A percentile compares a stretch with the other conserved stretches of the same genome.
phyloP scores from a whole-genome alignment of 2,329 filamentous ascomycete genomes.

The Coniochaeta hoffmannii region DNA sequence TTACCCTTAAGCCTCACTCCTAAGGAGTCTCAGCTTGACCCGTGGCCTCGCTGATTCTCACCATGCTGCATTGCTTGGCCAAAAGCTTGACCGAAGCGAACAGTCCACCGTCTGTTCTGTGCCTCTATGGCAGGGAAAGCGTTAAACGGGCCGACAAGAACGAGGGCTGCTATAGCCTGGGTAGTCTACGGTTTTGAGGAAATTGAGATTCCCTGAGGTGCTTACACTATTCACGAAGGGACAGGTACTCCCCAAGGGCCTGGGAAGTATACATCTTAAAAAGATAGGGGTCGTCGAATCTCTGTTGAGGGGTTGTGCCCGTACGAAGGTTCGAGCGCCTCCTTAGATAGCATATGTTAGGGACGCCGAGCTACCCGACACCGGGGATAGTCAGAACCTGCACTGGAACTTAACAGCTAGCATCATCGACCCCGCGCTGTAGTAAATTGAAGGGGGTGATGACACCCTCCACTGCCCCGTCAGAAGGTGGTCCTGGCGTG shows the following conservation, averaged over 20 bases:
- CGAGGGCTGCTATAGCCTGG: not conserved
- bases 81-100: not conserved
- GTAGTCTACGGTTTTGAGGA: not conserved
- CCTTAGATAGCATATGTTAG: not conserved
- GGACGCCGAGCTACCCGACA: not conserved
- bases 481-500: not conserved
- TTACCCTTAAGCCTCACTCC: not conserved
- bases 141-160: not conserved
- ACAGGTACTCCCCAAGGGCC: not conserved
- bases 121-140: not conserved
- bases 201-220: not conserved
- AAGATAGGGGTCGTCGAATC: not conserved
- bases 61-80: not conserved
- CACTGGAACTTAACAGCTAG: not conserved
- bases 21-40: not conserved
- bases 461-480: too few relatives aligned
- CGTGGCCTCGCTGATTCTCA: not conserved
- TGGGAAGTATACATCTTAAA: not conserved
- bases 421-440: not conserved
- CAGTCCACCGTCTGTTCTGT: not conserved
- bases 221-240: not conserved
- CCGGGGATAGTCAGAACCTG: not conserved
- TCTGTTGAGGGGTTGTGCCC: not conserved
- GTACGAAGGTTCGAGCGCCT: not conserved
- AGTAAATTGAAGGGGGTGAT: not conserved